Percentiles rank a stretch among this genome's conserved stretches.
Conservation (phyloP, 2,329 filamentous ascomycete genomes). For the Elsinoe australis region DNA sequence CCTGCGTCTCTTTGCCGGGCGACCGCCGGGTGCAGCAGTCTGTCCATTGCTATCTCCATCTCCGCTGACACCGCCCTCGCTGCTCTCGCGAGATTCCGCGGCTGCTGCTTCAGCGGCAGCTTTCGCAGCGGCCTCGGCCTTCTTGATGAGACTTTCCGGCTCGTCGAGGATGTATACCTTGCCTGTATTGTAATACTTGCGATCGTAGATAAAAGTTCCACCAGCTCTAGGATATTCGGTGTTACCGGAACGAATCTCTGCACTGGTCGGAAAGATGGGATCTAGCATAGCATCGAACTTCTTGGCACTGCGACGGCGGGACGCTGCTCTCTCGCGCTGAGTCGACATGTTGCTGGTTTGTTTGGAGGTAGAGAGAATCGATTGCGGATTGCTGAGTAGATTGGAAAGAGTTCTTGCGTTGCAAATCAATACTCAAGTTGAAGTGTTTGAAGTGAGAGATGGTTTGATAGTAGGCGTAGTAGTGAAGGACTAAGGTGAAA, state of each 20-base stretch:
- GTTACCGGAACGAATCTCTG: background rate
- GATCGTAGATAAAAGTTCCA: slow-evolving; percentile 5
- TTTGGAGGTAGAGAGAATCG: background rate
- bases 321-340: background rate
- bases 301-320: background rate
- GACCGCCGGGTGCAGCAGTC: too few species aligned
- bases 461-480: background rate
- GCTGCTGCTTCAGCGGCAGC: too few species aligned
- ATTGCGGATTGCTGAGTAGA: background rate
- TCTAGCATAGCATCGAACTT: background rate
- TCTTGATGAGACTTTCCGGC: background rate
- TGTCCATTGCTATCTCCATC: too few species aligned
- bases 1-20: background rate
- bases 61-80: background rate
- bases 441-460: background rate
- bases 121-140: background rate
- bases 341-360: background rate
- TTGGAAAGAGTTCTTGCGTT: too few species aligned
- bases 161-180: slow-evolving; percentile 12
- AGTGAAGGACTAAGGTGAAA: too few species aligned
- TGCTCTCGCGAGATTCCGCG: background rate
- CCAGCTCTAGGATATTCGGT: background rate
- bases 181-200: slow-evolving; percentile 11
- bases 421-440: too few species aligned
- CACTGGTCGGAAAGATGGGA: background rate